Evolutionary conservation across 306 rosid species (phyloP), one percentile per base, ranked within the genome.

Genomic region (Chamaecrista fasciculata): DNA sequence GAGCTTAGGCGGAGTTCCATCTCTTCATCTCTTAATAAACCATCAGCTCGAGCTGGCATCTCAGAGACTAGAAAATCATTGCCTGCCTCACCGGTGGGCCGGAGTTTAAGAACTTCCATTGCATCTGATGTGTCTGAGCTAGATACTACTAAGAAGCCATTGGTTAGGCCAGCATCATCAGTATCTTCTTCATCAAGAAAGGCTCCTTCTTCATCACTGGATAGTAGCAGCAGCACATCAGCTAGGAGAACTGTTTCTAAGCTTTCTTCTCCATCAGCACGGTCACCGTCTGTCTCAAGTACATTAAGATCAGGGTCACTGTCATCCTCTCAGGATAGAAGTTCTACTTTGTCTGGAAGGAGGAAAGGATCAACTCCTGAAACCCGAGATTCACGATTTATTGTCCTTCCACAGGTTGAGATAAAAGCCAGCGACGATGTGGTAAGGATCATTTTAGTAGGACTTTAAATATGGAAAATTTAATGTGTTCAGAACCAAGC

Each of bases 381-480:
- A 42, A 83, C 88, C 75, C 79, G 95, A 51, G 89, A 89, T 71
- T 89, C 99, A 4, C 78, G 80, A 52, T 86, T 91, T 40, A 53
- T 85, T 78, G 85, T 76, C 77, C 99, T 95, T 80, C 99, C 97
- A 11, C 92, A 89, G 74, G 87, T 95, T 83, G 99, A 95, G 70
- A 71, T 85, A 62, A 95, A 95, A 81, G 95, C 95, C 55, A 80
- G 80, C 66, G 97, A 95, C 76, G 99, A 95, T 65, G 79, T 91
- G 96, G 99, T 94, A 75, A 85, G 91, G 55, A 69, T 67, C 8
- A 62, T 44, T 47, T 28, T 53, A 15, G 42, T 48, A 24, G 51
- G 34, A 21, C 9, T 62, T 16, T 21, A 25, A 33, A 4, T 72
- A 37, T 36, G 25, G 14, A 21, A 12, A 42, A n/a, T 19, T 50